phyloP scores from a whole-genome alignment of 2,329 filamentous ascomycete species.

The Penicillium italicum region DNA sequence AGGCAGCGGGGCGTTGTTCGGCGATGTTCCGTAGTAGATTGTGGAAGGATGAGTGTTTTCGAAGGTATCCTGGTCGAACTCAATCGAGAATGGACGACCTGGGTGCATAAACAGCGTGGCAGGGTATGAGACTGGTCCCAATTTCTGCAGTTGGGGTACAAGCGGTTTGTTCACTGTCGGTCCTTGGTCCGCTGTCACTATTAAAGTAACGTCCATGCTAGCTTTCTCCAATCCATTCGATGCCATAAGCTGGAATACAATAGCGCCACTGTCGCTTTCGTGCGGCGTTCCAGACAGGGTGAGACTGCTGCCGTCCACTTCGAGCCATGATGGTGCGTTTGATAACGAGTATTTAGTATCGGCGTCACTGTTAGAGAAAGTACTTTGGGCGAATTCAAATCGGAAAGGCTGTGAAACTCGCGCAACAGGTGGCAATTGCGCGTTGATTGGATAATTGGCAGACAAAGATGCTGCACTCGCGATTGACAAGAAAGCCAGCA shows the following conservation, averaged over 20 bases:
- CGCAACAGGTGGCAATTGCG: constrained; percentile 77
- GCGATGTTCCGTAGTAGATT: constrained; percentile 71
- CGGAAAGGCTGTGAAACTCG: constrained; percentile 56
- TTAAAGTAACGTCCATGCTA: constrained; percentile 64
- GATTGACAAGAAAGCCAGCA: constrained; percentile 27
- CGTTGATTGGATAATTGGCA: constrained; percentile 70
- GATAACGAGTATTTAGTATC: constrained; percentile 64
- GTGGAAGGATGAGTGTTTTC: constrained; percentile 53
- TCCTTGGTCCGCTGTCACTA: constrained; percentile 56
- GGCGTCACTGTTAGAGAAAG: constrained; percentile 60
- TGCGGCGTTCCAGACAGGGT: constrained; percentile 69
- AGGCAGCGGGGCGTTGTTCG: constrained; percentile 75
- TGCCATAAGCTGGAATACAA: constrained; percentile 65
- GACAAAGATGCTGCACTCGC: constrained; percentile 35
- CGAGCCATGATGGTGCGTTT: constrained; percentile 68
- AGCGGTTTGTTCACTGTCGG: constrained; percentile 36
- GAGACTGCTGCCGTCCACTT: constrained; percentile 61
- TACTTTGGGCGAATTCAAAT: constrained; percentile 52
- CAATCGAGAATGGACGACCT: constrained; percentile 58
- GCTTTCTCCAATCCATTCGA: constrained; percentile 62
- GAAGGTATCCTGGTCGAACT: constrained; percentile 69
- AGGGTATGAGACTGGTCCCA: constrained; percentile 39
- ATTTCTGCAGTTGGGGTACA: constrained; percentile 34
- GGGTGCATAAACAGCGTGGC: constrained; percentile 40
- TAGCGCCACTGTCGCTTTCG: constrained; percentile 54